Evolutionary conservation across 1,139 yeast species (phyloP).

Genomic region (Hyphopichia khmerensis): DNA sequence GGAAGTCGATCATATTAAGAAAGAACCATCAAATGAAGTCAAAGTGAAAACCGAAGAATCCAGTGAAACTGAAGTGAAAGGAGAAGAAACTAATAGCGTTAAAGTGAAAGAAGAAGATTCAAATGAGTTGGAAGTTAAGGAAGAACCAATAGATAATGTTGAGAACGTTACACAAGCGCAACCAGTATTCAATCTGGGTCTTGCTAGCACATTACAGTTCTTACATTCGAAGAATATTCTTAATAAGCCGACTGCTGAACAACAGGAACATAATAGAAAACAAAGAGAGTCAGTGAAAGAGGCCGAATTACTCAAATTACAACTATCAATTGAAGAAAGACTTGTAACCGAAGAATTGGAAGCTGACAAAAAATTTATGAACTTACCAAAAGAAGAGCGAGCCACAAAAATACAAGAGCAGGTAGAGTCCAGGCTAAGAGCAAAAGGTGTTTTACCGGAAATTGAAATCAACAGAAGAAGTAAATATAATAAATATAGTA

Average conservation of each 20-base stretch:
- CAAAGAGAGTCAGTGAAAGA: slow-evolving; percentile 29
- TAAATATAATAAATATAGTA: neutral
- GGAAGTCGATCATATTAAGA: neutral
- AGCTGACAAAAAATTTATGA: slow-evolving; percentile 29
- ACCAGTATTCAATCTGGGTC: slow-evolving; percentile 26
- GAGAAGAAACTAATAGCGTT: neutral
- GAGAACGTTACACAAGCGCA: too few species aligned
- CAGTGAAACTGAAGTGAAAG: neutral
- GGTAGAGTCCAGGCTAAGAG: slow-evolving; percentile 29
- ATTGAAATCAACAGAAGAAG: slow-evolving; percentile 2
- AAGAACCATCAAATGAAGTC: neutral
- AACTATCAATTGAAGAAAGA: slow-evolving; percentile 38
- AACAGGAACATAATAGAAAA: slow-evolving; percentile 13
- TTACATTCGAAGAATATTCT: slow-evolving; percentile 48
- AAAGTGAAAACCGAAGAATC: neutral
- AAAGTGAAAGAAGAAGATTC: slow-evolving; percentile 1
- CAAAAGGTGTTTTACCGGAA: slow-evolving; percentile 22
- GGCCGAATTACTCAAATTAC: slow-evolving; percentile 33
- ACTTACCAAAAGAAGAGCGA: slow-evolving; percentile 29
- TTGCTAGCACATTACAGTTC: slow-evolving; percentile 58
- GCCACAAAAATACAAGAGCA: slow-evolving; percentile 23
- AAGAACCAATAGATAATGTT: too few species aligned
- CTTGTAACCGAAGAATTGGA: slow-evolving; percentile 40
- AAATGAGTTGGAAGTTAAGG: too few species aligned
- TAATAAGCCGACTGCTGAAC: slow-evolving; percentile 12